phyloP scores from a whole-genome alignment of 495 filamentous ascomycete genomes.

The Cenococcum geophilum region DNA sequence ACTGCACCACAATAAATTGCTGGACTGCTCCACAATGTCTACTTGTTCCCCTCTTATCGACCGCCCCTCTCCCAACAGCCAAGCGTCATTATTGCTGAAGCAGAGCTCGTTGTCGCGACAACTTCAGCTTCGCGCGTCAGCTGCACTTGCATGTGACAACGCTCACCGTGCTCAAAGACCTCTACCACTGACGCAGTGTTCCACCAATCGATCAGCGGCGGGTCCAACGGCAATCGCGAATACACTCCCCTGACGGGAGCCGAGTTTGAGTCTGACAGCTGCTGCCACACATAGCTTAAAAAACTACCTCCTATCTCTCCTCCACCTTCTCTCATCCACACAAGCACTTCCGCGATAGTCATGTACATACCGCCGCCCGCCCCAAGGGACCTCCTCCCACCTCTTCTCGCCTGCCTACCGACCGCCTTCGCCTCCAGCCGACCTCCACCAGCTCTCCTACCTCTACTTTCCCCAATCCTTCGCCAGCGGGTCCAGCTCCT shows the following conservation, averaged over 20 bases:
- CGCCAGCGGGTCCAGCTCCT: conserved; percentile 81
- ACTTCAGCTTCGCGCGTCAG: neutral
- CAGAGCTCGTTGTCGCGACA: neutral
- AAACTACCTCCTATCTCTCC: neutral
- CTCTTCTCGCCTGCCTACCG: conserved; percentile 79
- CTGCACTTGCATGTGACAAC: conserved; percentile 5
- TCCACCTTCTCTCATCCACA: neutral
- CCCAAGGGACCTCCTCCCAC: conserved; percentile 58
- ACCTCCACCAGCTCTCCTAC: conserved; percentile 70
- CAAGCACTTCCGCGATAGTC: conserved; percentile 21
- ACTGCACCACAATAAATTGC: neutral
- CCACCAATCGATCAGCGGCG: neutral
- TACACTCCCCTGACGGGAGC: neutral
- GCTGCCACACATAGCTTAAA: neutral
- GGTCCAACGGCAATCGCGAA: neutral
- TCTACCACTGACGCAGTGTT: neutral
- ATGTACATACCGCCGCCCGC: conserved; percentile 56
- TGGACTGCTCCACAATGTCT: neutral
- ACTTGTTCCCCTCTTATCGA: neutral
- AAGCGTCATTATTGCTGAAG: neutral
- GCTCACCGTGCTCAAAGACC: neutral
- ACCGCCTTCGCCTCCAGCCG: conserved; percentile 71
- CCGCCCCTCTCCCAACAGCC: too few species aligned
- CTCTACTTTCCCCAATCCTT: conserved; percentile 82
- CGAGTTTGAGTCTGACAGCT: neutral